These are phyloP conservation scores for Boletus patriciae DNA, from an alignment of 768 basidiomycete genomes.

Conservation along the genomic window DNA sequence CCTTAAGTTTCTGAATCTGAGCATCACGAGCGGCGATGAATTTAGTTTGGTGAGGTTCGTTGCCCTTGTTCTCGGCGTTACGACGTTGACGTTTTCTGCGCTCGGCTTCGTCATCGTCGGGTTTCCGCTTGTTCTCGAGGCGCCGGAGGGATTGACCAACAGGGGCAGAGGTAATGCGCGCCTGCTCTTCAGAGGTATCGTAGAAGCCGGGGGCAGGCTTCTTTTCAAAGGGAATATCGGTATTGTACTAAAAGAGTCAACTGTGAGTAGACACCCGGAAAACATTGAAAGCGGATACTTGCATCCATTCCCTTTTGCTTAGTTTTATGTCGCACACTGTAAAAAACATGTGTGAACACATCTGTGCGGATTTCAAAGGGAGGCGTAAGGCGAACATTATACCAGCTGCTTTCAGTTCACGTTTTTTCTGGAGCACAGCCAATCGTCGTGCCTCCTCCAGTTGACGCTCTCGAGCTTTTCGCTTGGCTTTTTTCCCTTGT, in stretches of 20 bases:
- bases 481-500: constrained; percentile 98
- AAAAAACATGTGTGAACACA: constrained; percentile 1
- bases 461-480: constrained; percentile 96
- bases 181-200: constrained; percentile 92
- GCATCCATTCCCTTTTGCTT: constrained; percentile 99
- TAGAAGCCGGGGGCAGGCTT: constrained; percentile 95
- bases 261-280: not conserved
- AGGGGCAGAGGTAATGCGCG: constrained; percentile 80
- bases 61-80: constrained; percentile 60
- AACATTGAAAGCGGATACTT: constrained; percentile 30
- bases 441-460: constrained; percentile 93
- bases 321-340: constrained; percentile 86
- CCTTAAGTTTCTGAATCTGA: constrained; percentile 96
- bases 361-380: not conserved
- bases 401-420: constrained; percentile 96
- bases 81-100: constrained; percentile 86
- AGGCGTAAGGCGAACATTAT: constrained; percentile 68
- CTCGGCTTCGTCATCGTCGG: constrained; percentile 92
- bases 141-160: constrained; percentile 88
- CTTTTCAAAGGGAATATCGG: constrained; percentile 99
- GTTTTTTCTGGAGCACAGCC: constrained; percentile 95
- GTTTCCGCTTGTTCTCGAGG: constrained; percentile 94
- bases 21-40: constrained; percentile 97
- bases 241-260: constrained; percentile 70
- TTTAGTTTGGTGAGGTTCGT: constrained; percentile 78